These are phyloP conservation scores for Aspergillus sp. DNA, from an alignment of 2,329 filamentous ascomycete species.

Conservation along the genomic window DNA sequence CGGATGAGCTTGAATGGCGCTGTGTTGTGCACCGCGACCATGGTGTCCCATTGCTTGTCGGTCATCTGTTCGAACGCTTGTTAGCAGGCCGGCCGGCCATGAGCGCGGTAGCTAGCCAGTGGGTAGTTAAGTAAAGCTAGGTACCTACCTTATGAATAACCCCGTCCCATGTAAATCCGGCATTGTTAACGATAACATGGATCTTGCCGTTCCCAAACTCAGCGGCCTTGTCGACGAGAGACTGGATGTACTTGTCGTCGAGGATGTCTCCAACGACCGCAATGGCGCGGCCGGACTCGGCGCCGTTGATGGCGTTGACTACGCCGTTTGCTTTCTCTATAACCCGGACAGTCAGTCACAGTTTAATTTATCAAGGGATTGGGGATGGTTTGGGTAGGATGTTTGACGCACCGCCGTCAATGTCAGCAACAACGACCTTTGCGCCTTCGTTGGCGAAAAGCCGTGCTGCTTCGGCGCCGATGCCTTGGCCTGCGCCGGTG, in stretches of 20 bases:
- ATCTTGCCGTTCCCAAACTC: slow-evolving; percentile 85
- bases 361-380: too few relatives aligned
- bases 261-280: slow-evolving; percentile 76
- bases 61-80: slow-evolving; percentile 56
- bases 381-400: not conserved
- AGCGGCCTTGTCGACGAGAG: slow-evolving; percentile 71
- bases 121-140: slow-evolving; percentile 2
- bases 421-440: slow-evolving; percentile 79
- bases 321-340: slow-evolving; percentile 68
- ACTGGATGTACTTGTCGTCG: slow-evolving; percentile 66
- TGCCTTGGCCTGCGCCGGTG: slow-evolving; percentile 82
- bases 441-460: slow-evolving; percentile 87
- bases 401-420: slow-evolving; percentile 63
- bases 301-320: slow-evolving; percentile 67
- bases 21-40: slow-evolving; percentile 78
- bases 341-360: slow-evolving; percentile 1
- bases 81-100: not conserved
- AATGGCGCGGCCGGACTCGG: slow-evolving; percentile 64
- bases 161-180: slow-evolving; percentile 89
- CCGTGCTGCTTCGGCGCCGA: slow-evolving; percentile 78
- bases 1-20: slow-evolving; percentile 83
- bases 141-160: slow-evolving; percentile 80
- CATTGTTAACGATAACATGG: slow-evolving; percentile 88
- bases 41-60: slow-evolving; percentile 89
- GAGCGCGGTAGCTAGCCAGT: not conserved